Evolutionary conservation across 306 rosid genomes (phyloP).

Genomic region (Ormosia semicastrata): DNA sequence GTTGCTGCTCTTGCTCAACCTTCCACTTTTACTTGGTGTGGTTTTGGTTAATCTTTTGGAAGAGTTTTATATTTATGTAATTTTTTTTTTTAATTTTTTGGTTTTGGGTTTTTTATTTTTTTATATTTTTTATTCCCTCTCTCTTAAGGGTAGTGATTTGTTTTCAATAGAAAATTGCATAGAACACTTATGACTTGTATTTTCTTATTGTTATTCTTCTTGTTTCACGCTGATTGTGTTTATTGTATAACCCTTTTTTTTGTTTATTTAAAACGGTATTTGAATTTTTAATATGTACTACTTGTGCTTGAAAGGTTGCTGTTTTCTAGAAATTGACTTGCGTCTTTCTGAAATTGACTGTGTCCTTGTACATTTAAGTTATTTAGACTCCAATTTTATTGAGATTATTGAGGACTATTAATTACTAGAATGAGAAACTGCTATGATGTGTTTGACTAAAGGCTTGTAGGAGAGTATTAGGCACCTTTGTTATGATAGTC

Average conservation of each 20-base stretch:
- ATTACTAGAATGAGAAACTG: constrained; percentile 3
- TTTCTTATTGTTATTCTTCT: too few species aligned
- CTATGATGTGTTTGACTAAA: constrained; percentile 46
- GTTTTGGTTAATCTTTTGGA: not conserved
- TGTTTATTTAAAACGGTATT: not conserved
- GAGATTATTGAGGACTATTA: constrained; percentile 7
- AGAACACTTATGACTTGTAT: not conserved
- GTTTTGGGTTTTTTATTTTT: not conserved
- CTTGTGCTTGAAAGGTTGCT: not conserved
- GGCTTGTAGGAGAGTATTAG: constrained; percentile 23
- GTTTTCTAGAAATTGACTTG: not conserved
- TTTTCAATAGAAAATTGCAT: not conserved
- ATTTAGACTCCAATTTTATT: not conserved
- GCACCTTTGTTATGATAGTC: not conserved
- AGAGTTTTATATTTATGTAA: not conserved
- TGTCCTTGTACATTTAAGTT: not conserved
- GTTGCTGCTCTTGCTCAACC: constrained; percentile 85
- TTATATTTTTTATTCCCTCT: too few species aligned
- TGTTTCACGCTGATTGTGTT: not conserved
- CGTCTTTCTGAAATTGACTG: not conserved
- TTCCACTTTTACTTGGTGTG: constrained; percentile 87
- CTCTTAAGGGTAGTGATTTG: not conserved
- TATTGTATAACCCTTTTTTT: not conserved
- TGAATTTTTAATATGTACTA: not conserved
- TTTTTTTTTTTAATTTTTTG: not conserved